phyloP scores from a whole-genome alignment of 306 rosid species.

The Gastrolobium bilobum region DNA sequence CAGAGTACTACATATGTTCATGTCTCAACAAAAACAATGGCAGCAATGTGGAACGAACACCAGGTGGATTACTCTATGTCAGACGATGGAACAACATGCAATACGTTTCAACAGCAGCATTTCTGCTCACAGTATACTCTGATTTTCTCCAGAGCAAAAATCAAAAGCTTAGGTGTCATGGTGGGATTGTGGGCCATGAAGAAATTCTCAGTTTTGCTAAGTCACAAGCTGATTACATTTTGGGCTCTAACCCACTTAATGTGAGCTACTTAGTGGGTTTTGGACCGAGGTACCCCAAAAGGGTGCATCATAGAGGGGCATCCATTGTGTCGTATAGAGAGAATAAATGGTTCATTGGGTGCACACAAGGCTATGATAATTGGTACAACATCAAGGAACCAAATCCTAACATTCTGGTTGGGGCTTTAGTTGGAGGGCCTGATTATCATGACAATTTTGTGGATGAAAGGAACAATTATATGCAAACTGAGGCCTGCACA shows the following conservation, averaged over 20 bases:
- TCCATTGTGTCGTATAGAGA: constrained; percentile 76
- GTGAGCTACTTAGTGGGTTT: constrained; percentile 84
- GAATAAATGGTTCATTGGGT: constrained; percentile 85
- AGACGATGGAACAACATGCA: constrained; percentile 97
- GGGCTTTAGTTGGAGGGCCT: constrained; percentile 94
- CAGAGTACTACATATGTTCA: constrained; percentile 79
- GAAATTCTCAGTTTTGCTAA: constrained; percentile 65
- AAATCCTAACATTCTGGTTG: constrained; percentile 77
- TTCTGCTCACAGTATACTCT: constrained; percentile 78
- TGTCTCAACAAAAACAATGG: constrained; percentile 77
- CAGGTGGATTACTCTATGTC: constrained; percentile 72
- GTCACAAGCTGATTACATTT: constrained; percentile 76
- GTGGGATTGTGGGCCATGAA: constrained; percentile 47
- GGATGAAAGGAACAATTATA: constrained; percentile 71
- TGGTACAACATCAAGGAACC: constrained; percentile 68
- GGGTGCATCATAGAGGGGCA: constrained; percentile 88
- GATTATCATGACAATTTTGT: constrained; percentile 66
- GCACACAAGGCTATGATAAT: constrained; percentile 89
- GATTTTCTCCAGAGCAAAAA: constrained; percentile 62
- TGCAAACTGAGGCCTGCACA: constrained; percentile 98
- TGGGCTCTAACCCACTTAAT: constrained; percentile 78
- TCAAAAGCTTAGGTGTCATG: constrained; percentile 61
- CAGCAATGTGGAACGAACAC: constrained; percentile 72
- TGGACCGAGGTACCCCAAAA: constrained; percentile 69
- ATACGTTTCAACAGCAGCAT: constrained; percentile 83